Evolutionary conservation across 2,329 filamentous ascomycete species (phyloP), one percentile per base, ranked within the genome.

Genomic region (Cryphonectria radicalis): DNA sequence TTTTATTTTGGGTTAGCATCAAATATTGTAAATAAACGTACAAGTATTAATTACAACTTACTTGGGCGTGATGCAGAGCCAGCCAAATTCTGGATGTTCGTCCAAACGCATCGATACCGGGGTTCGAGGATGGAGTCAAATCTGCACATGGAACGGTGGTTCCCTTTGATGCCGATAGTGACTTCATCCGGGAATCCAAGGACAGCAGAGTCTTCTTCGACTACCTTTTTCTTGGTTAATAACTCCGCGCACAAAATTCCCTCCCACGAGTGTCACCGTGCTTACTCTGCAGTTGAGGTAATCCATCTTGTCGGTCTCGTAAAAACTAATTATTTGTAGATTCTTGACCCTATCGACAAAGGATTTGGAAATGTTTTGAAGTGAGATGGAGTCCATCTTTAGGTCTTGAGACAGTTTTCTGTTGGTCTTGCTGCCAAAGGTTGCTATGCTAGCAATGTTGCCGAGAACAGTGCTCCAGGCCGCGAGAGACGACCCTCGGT

Each of bases 331-430:
- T 37, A 70, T 70, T 37, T 67, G 55, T 22, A 70, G 32, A 19
- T 32, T n/a, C 42, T 67, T 70, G 6, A 46, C 63, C 32, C 68
- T 55, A 22, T 67, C 68, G 8, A 70, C 63, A n/a, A 70, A 70
- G 4, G 68, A 70, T 8, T 70, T 70, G 37, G 68, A 67, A 22
- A 70, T 67, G 1, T 62, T 66, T 25, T 67, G 55, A n/a, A 70
- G 55, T 32, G 59, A 32, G 28, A 19, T 35, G 11, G 74, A 75
- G 43, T 75, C 70, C 35, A 72, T 69, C 46, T 76, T 73, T 40
- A 77, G 65, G 32, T 74, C 70, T 37, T 75, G 73, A 50, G 76
- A 68, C 25, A 77, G 74, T 5, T 75, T 76, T 42, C 42, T 42
- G 13, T 70, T 70, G 55, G 64, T 70, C 25, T 67, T 70, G 25